Evolutionary conservation across 2,329 filamentous ascomycete species (phyloP).

Genomic region (Alternaria brassicicola): DNA sequence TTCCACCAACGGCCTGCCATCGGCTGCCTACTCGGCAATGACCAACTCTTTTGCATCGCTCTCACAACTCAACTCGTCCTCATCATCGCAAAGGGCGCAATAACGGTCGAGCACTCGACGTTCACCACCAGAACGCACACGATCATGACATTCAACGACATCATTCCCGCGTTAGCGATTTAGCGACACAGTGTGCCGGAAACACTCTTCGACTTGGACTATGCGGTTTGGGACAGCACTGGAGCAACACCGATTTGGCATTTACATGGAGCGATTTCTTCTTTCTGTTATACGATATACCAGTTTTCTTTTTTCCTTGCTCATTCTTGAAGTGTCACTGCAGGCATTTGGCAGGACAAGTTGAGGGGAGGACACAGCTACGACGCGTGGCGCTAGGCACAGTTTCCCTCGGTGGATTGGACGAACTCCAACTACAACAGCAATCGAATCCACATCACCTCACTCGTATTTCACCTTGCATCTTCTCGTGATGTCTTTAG

Average conservation of each 20-base stretch:
- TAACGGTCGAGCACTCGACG: slow-evolving; percentile 12
- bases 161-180: slow-evolving; percentile 20
- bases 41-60: slow-evolving; percentile 51
- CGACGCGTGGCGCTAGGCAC: not conserved
- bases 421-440: not conserved
- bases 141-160: slow-evolving; percentile 24
- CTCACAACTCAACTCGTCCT: slow-evolving; percentile 31
- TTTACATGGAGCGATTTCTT: slow-evolving; percentile 11
- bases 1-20: slow-evolving; percentile 32
- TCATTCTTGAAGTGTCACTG: not conserved
- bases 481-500: not conserved
- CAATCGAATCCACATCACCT: not conserved
- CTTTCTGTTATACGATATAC: slow-evolving; percentile 12
- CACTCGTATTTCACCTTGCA: not conserved
- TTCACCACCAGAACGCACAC: slow-evolving; percentile 5
- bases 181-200: slow-evolving; percentile 28
- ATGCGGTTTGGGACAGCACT: not conserved
- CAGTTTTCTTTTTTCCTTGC: slow-evolving; percentile 1
- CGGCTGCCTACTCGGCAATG: slow-evolving; percentile 48
- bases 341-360: slow-evolving; percentile 8
- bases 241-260: slow-evolving; percentile 10
- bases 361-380: not conserved
- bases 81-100: slow-evolving; percentile 32
- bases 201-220: slow-evolving; percentile 12
- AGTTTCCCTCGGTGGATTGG: slow-evolving; percentile 1